phyloP scores from a whole-genome alignment of 805 yeast species.

The Candida rishiriensis region DNA sequence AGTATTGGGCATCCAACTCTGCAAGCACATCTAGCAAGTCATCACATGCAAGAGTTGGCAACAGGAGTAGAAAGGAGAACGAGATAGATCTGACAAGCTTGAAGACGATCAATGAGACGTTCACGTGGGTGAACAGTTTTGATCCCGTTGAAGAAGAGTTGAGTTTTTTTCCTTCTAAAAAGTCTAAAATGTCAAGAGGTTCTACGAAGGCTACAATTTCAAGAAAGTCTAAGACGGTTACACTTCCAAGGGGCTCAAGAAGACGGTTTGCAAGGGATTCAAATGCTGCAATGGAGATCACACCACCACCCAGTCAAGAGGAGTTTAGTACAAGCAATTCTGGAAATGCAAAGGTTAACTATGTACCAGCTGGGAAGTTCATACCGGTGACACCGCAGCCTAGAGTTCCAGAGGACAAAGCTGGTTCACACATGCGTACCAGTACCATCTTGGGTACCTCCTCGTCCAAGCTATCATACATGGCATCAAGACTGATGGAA shows the following conservation, averaged over 20 bases:
- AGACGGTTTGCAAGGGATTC: not conserved
- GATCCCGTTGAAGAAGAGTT: conserved; percentile 23
- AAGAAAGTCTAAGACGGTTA: not conserved
- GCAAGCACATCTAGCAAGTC: conserved; percentile 30
- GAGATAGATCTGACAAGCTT: conserved; percentile 30
- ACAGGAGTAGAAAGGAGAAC: conserved; percentile 31
- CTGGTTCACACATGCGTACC: conserved; percentile 23
- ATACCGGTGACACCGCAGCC: conserved; percentile 25
- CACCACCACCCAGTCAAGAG: too few species aligned
- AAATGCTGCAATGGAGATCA: too few species aligned
- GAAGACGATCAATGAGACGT: conserved; percentile 21
- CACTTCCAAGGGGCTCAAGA: not conserved
- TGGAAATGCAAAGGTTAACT: conserved; percentile 14
- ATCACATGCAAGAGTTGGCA: conserved; percentile 12
- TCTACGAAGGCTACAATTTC: not conserved
- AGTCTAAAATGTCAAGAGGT: not conserved
- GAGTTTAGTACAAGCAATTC: too few species aligned
- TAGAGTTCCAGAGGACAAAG: conserved; percentile 10
- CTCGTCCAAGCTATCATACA: conserved; percentile 59
- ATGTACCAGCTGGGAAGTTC: conserved; percentile 12
- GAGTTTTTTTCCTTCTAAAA: not conserved
- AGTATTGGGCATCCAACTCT: conserved; percentile 40
- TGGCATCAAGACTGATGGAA: conserved; percentile 49
- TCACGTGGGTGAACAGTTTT: conserved; percentile 25
- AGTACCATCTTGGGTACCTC: conserved; percentile 54